Base-by-base conservation (phyloP, 805 yeast species). In the Yarrowia yakushimensis region DNA sequence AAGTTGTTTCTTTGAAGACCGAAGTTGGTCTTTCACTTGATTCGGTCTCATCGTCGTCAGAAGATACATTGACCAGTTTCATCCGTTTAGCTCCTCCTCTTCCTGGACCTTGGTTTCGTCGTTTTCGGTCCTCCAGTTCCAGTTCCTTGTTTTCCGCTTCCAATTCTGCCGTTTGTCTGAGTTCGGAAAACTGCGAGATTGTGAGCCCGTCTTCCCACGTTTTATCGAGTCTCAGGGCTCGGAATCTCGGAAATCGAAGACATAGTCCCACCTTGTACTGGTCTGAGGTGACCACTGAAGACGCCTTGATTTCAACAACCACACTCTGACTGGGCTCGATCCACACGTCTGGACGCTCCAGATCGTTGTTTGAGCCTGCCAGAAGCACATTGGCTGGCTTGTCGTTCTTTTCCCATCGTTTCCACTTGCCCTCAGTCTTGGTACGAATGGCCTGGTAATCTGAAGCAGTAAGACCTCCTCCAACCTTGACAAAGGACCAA, bases 241-340 rank as follows among this genome's bases (percentile, higher is more conserved):
- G 78, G 69, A 91, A 86, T 70, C 90, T 85, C 0, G 94, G 88
- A 68, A 89, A 87, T 66, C 89, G 82, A 17, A 93, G 75, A 0
- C 97, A 89, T 7, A 86, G 78, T 0, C 85, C 88, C 0, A 85
- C 82, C 1, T 84, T 85, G 67, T 83, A 91, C 2, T 81, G 73
- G 12, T 75, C 76, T 1, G 81, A 76, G 12, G 76, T 71, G 64
- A 84, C 85, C 6, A 90, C 77, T 2, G 91, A 84, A 45, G 96
- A 77, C 0, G 96, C 96, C 69, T 88, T 90, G 17, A 92, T 83
- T 70, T 91, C 96, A 8, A 93, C 69, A 0, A 93, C 93, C 2
- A 92, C 69, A 1, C 96, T 88, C 83, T 37, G 78, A 75, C 0
- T n/a, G n/a, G 97, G 97, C 63, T 84, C 76, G 27, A 93, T 87